Percentiles rank a stretch among this genome's conserved stretches.
phyloP scores from a whole-genome alignment of 257 asterid genomes.

The Ballota nigra region DNA sequence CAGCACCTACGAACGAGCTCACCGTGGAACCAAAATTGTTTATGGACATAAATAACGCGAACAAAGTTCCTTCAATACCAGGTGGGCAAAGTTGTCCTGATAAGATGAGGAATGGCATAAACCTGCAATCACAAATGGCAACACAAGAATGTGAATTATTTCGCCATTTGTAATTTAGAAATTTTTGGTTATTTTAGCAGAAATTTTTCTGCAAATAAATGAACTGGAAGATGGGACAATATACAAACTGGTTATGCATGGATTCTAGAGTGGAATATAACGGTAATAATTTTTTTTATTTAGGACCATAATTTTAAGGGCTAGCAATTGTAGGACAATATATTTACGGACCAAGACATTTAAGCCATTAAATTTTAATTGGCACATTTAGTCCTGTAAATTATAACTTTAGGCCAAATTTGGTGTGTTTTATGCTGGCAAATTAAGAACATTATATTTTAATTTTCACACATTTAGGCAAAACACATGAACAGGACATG shows the following conservation, averaged over 20 bases:
- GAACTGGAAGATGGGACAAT: neutral
- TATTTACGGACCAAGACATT: no score
- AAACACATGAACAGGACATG: no score
- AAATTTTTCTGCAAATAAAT: neutral
- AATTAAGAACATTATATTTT: no score
- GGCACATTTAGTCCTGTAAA: no score
- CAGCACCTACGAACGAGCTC: constrained; percentile 84
- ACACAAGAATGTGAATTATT: no score
- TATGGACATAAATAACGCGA: constrained; percentile 92
- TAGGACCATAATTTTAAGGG: no score
- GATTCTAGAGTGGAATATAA: neutral
- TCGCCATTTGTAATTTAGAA: neutral
- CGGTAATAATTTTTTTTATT: no score
- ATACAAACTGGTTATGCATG: neutral
- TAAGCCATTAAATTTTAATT: no score
- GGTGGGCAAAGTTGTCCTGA: constrained; percentile 99
- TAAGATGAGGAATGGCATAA: constrained; percentile 91
- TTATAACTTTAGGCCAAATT: no score
- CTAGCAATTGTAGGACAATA: no score
- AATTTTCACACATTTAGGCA: no score
- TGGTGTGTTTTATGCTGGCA: no score
- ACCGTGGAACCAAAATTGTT: constrained; percentile 80
- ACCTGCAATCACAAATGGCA: constrained; percentile 67
- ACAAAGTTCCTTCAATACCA: constrained; percentile 87
- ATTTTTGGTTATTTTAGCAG: neutral